Percentiles rank a stretch among this genome's conserved stretches.
These are phyloP conservation scores for Nicotiana paniculata DNA, from an alignment of 257 asterid species.

Conservation along the genomic window DNA sequence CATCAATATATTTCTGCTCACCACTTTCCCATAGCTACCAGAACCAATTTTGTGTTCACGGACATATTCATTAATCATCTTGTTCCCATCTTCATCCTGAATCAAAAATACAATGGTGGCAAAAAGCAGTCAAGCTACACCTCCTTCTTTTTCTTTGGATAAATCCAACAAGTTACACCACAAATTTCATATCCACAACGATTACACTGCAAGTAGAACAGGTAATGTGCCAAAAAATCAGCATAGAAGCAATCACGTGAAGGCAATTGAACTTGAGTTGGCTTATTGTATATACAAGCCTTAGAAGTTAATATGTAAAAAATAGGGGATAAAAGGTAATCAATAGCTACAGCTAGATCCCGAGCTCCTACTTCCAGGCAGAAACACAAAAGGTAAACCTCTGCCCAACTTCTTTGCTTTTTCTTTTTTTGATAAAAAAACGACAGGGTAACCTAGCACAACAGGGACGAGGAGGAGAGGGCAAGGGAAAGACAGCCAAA, in stretches of 20 bases:
- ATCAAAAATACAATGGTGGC: neutral
- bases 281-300: neutral
- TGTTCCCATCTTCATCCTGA: conserved; percentile 82
- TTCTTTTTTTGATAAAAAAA: too few species aligned
- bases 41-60: conserved; percentile 82
- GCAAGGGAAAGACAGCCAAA: too few species aligned
- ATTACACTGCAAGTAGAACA: neutral
- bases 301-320: neutral
- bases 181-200: neutral
- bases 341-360: neutral
- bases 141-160: neutral
- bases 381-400: neutral
- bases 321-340: too few species aligned
- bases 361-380: neutral
- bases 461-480: neutral
- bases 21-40: conserved; percentile 99
- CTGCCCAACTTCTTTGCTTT: neutral
- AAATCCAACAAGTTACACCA: neutral
- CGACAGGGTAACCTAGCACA: neutral
- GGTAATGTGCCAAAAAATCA: neutral
- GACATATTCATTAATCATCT: conserved; percentile 77
- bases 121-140: neutral
- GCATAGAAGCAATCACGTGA: neutral
- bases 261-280: neutral
- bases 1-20: conserved; percentile 27